Evolutionary conservation across 1,284 basidiomycete genomes (phyloP), one percentile per base, ranked within the genome.

Genomic region (Inonotus obliquus): DNA sequence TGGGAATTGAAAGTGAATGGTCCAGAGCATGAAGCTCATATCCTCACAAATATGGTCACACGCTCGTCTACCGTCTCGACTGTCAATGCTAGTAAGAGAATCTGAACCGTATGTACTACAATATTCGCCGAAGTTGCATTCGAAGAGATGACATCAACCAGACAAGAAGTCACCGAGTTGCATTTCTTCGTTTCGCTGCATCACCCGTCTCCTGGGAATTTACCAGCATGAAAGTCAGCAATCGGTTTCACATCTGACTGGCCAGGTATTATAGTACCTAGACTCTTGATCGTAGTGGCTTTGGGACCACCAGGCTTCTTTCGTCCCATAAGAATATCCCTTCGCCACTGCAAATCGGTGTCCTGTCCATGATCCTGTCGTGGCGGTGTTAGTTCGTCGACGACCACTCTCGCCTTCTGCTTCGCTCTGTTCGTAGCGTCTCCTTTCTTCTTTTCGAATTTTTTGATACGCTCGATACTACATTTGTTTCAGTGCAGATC

Each of bases 1-100:
- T 83, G 32, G 77, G 80, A 9, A 73, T 91, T 41, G 75, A 81
- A 67, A 82, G 84, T 67, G 71, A 78, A 65, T 92, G 90, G 85
- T 78, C 74, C 54, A 79, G 87, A 68, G 88, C 87, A 59, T 85
- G 65, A 69, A 48, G 5, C 23, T 1, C 23, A 21, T 25, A 23
- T 49, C 11, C 21, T 17, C 13, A 25, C 4, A 25, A 25, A 23
- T 23, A 4, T 19, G 17, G 17, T 21, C 1, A 44, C 41, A 44
- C n/a, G 41, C 19, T n/a, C 17, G 6, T 44, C 19, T 44, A 11
- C 32, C 9, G 32, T 32, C 32, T 32, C n/a, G 10, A n/a, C 6
- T 21, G 4, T 7, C 5, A 44, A 44, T 21, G 11, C 14, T 14
- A 19, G n/a, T 41, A 19, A 14, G 14, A 0, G 41, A 17, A 44